phyloP scores from a whole-genome alignment of 2,329 filamentous ascomycete species.

The Eutypa lata region DNA sequence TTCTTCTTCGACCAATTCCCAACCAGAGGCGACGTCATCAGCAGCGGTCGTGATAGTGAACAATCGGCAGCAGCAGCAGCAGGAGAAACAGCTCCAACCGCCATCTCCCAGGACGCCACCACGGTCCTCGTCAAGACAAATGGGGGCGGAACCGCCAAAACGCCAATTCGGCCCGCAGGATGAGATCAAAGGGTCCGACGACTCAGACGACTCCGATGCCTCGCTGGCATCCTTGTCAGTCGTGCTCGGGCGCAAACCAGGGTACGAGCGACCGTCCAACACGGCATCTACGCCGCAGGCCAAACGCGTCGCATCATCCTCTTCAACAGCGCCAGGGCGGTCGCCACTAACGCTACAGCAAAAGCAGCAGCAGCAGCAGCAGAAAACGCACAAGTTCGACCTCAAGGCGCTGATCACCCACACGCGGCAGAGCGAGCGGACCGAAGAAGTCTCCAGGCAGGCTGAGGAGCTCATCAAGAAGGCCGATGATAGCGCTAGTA shows the following conservation, averaged over 20 bases:
- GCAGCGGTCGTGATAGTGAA: slow-evolving; percentile 5
- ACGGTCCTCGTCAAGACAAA: background rate
- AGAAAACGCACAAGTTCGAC: slow-evolving; percentile 58
- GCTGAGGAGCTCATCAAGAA: slow-evolving; percentile 32
- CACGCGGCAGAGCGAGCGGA: slow-evolving; percentile 56
- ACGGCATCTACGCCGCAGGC: slow-evolving; percentile 40
- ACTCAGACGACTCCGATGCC: slow-evolving; percentile 59
- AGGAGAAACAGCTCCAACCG: slow-evolving; percentile 9
- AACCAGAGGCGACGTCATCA: slow-evolving; percentile 8
- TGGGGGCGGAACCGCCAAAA: background rate
- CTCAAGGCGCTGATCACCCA: slow-evolving; percentile 60
- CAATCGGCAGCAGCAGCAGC: background rate
- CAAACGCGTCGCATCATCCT: slow-evolving; percentile 42
- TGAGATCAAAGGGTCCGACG: slow-evolving; percentile 68
- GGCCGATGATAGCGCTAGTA: slow-evolving; percentile 11
- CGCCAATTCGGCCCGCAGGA: slow-evolving; percentile 44
- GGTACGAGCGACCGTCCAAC: slow-evolving; percentile 12
- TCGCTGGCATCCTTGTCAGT: slow-evolving; percentile 53
- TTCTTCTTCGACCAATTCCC: slow-evolving; percentile 10
- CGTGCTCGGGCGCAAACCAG: slow-evolving; percentile 33
- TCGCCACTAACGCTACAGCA: slow-evolving; percentile 49
- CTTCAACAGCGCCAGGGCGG: slow-evolving; percentile 21
- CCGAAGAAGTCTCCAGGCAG: slow-evolving; percentile 51
- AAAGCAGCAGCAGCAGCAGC: slow-evolving; percentile 3
- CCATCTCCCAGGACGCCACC: slow-evolving; percentile 28